phyloP scores from a whole-genome alignment of 2,329 filamentous ascomycete genomes.

The Paecilomyces variotii region DNA sequence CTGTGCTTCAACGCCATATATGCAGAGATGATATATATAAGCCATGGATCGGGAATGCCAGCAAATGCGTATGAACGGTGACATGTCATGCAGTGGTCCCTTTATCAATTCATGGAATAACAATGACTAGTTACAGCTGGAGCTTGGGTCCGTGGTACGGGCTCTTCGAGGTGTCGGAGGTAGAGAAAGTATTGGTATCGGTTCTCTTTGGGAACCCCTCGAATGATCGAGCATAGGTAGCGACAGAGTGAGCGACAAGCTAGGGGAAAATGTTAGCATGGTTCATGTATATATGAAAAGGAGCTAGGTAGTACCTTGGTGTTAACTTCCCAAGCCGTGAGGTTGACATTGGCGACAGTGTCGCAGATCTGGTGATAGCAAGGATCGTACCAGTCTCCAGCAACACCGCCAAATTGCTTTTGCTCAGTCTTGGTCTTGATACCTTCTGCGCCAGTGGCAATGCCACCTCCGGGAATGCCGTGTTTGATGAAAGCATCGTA shows the following conservation, averaged over 20 bases:
- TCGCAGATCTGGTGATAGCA: constrained; percentile 52
- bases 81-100: not conserved
- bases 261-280: constrained; percentile 6
- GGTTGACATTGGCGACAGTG: constrained; percentile 46
- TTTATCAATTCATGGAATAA: not conserved
- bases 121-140: constrained; percentile 2
- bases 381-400: constrained; percentile 48
- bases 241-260: constrained; percentile 62
- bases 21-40: not conserved
- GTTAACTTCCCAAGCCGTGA: constrained; percentile 48
- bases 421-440: constrained; percentile 63
- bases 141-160: constrained; percentile 7
- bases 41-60: not conserved
- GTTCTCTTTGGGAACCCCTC: constrained; percentile 55
- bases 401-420: constrained; percentile 61
- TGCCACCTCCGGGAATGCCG: constrained; percentile 65
- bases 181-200: constrained; percentile 3
- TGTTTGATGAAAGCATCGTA: constrained; percentile 68
- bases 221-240: constrained; percentile 59
- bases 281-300: not conserved
- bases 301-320: constrained; percentile 32
- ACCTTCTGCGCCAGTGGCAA: constrained; percentile 70
- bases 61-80: not conserved
- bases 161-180: not conserved
- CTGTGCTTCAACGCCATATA: not conserved